A percentile compares a stretch with the other conserved stretches of the same genome.
Evolutionary conservation across 2,329 filamentous ascomycete species (phyloP).

Genomic region (Penicillium nordicum): DNA sequence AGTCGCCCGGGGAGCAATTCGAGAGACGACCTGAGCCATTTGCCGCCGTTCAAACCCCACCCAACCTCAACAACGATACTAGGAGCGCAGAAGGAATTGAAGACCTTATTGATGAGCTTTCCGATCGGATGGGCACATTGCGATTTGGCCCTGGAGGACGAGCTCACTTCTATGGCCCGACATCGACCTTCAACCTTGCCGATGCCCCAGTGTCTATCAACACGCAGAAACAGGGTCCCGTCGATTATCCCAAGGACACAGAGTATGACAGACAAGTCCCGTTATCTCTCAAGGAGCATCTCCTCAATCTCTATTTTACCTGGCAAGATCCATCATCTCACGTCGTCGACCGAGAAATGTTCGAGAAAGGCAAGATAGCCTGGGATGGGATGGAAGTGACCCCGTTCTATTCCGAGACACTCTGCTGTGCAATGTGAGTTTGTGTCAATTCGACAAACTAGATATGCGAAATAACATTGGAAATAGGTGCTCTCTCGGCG

Average conservation of each 20-base stretch:
- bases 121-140: slow-evolving; percentile 33
- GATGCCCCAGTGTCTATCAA: too few relatives aligned
- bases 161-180: slow-evolving; percentile 35
- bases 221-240: neutral
- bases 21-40: neutral
- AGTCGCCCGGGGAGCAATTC: too few relatives aligned
- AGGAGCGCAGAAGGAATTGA: slow-evolving; percentile 15
- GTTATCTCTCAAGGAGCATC: slow-evolving; percentile 32
- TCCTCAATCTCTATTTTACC: slow-evolving; percentile 39
- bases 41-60: neutral
- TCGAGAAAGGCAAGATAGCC: slow-evolving; percentile 17
- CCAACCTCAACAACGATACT: slow-evolving; percentile 1
- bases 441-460: neutral
- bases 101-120: slow-evolving; percentile 31
- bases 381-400: slow-evolving; percentile 18
- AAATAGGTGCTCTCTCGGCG: slow-evolving; percentile 32
- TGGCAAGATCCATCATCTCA: slow-evolving; percentile 42
- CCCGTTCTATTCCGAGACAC: slow-evolving; percentile 24
- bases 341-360: slow-evolving; percentile 33
- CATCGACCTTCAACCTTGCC: slow-evolving; percentile 3
- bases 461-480: neutral
- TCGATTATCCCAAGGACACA: slow-evolving; percentile 13
- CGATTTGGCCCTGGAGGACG: slow-evolving; percentile 31
- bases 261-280: slow-evolving; percentile 28
- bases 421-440: slow-evolving; percentile 27